Percentiles rank a stretch among this genome's conserved stretches.
Conservation (phyloP, 352 stramenopile species). For the Phytopythium oedochilum region DNA sequence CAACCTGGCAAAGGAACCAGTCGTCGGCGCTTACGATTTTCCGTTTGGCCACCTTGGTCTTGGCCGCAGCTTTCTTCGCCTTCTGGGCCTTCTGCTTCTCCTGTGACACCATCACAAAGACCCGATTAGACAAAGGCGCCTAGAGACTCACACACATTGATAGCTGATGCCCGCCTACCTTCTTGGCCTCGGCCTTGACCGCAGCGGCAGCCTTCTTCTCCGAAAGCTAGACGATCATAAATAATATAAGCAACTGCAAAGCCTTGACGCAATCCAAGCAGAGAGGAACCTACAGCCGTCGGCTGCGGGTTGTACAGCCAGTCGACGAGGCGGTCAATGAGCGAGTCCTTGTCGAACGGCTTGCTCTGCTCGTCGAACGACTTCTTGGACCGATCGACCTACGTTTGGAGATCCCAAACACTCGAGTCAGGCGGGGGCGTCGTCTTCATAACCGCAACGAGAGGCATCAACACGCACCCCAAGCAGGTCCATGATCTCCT, state of each 20-base stretch:
- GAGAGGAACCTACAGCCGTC: constrained; percentile 25
- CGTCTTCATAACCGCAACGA: too few relatives aligned
- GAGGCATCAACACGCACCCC: constrained; percentile 38
- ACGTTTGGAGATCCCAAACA: neutral
- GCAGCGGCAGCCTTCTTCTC: constrained; percentile 26
- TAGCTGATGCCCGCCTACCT: constrained; percentile 5
- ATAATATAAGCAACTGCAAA: neutral
- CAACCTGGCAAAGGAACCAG: too few relatives aligned
- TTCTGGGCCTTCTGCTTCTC: constrained; percentile 11
- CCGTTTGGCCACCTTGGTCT: constrained; percentile 30
- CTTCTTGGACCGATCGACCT: constrained; percentile 85
- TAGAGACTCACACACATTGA: neutral
- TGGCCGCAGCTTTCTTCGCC: constrained; percentile 27
- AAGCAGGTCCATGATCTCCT: constrained; percentile 76
- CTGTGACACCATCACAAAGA: neutral
- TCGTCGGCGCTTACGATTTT: constrained; percentile 24
- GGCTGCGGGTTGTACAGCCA: constrained; percentile 67
- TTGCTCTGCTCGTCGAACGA: constrained; percentile 70
- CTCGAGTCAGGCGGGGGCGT: neutral
- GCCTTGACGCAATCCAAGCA: neutral
- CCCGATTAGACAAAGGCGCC: neutral
- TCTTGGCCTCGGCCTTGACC: constrained; percentile 26
- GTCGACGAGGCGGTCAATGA: constrained; percentile 65
- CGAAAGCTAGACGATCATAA: constrained; percentile 9
- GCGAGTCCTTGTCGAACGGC: constrained; percentile 50